Evolutionary conservation across 2,329 filamentous ascomycete species (phyloP), one percentile per base, ranked within the genome.

Genomic region (Colletotrichum euphorbiae): DNA sequence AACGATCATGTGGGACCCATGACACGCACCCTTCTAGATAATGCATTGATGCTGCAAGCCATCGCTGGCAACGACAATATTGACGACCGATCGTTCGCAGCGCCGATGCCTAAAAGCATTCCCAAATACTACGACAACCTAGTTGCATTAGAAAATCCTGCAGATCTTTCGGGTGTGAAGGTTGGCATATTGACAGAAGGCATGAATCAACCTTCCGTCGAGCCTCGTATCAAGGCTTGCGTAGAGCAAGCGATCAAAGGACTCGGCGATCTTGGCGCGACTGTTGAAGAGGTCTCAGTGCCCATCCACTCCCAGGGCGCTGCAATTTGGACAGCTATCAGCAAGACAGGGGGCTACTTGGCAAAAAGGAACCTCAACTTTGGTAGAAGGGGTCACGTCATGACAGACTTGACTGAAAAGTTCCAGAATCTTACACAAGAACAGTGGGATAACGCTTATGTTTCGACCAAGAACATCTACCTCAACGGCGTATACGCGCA

Each of bases 291-390:
- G 7, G 71, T 86, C 1, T 83, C 80, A 0, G 75, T 87, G 3
- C 83, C 84, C 0, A 77, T 85, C 70, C 85, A 87, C 70, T 72
- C 77, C 4, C 73, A 81, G 6, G 85, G 82, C 0, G 80, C 83
- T 0, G 74, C 80, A 0, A 81, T 87, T 55, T 86, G 84, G 84
- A 85, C 83, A 1, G 74, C 78, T 6, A 52, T 52, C 28, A 52
- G 48, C 51, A 66, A 38, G 48, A 46, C 56, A 2, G 62, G 62
- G 7, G 62, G 62, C 8, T 66, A 66, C 4, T 48, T 66, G 2
- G 57, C 57, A 8, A 66, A 62, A 38, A 36, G 57, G 15, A 66
- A 66, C 3, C 62, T 62, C 19, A 31, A 40, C 28, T 66, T 66
- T 3, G 62, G 62, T 6, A 60, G 62, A 40, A 28, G 62, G 6